Base-by-base conservation (phyloP, 345 rosid genomes). In the Firmiana major region DNA sequence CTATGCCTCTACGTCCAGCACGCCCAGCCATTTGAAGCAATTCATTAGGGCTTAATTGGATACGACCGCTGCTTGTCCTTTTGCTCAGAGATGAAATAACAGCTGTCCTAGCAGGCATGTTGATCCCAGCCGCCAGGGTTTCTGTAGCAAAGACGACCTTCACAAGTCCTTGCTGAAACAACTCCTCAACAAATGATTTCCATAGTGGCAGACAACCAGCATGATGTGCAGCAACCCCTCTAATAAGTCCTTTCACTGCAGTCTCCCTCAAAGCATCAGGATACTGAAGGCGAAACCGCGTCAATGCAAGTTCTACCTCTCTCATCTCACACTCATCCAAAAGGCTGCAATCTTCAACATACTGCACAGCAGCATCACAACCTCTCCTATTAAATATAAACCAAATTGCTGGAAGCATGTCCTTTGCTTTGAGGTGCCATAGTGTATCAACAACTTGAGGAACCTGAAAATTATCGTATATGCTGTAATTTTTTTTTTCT, bases 11-110 rank as follows among this genome's bases (percentile, higher is more conserved):
- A 54, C 97, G 94, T 78, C 99, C 99, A 83, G 98, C 97, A 74
- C 99, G 96, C 13, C 99, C 99, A 0, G 99, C 98, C 99, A 96
- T 93, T 83, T 93, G 99, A 79, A 91, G 88, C 83, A 92, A 79
- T 77, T 96, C 98, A 73, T 93, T 96, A 21, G 99, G 88, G 86
- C 91, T 90, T 81, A 93, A 87, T 57, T 85, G 87, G 71, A 88
- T 83, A 10, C 93, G 91, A 45, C 93, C 99, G 63, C 66, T 86
- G 79, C 89, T 86, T 75, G 85, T 90, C 85, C 96, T 89, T 82
- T 87, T 92, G 66, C 92, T 84, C 60, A 93, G 89, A 87, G 97
- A 86, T n/a, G 98, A 87, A 69, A 96, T 89, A 51, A 93, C 93
- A 69, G 98, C 90, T 7, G 98, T 90, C 84, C 99, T 88, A 42